Conservation (phyloP, 306 rosid genomes). For the Prunus mongolica region DNA sequence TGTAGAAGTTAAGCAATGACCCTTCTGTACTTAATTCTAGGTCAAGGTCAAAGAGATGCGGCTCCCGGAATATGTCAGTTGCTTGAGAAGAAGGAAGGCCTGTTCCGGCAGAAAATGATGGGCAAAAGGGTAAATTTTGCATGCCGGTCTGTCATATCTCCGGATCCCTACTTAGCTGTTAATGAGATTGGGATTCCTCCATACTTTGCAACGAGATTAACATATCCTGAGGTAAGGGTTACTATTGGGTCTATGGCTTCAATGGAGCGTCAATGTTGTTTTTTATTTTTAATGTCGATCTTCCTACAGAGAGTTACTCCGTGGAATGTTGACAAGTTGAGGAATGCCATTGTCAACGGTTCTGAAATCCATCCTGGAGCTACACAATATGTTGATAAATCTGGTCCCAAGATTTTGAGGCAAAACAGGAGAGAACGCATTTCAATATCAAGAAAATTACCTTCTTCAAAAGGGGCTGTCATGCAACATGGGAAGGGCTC, state of each 20-base stretch:
- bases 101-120: slow-evolving; percentile 99
- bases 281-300: slow-evolving; percentile 10
- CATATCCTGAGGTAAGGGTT: slow-evolving; percentile 84
- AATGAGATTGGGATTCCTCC: slow-evolving; percentile 99
- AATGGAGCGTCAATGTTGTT: neutral
- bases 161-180: slow-evolving; percentile 96
- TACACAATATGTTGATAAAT: slow-evolving; percentile 66
- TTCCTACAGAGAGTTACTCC: slow-evolving; percentile 82
- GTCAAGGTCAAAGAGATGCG: slow-evolving; percentile 46
- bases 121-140: slow-evolving; percentile 98
- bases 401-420: slow-evolving; percentile 40
- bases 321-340: slow-evolving; percentile 70
- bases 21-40: slow-evolving; percentile 33
- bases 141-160: slow-evolving; percentile 97
- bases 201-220: slow-evolving; percentile 71
- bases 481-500: slow-evolving; percentile 50
- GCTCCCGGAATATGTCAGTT: slow-evolving; percentile 78
- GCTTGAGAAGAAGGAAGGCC: slow-evolving; percentile 93
- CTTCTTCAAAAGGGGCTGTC: slow-evolving; percentile 71
- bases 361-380: slow-evolving; percentile 90
- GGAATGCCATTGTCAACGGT: slow-evolving; percentile 72
- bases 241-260: slow-evolving; percentile 1
- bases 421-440: slow-evolving; percentile 40
- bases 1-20: slow-evolving; percentile 9
- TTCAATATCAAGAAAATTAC: slow-evolving; percentile 56